Evolutionary conservation across 371 early-diverging fungal species (phyloP), one percentile per base, ranked within the genome.

Genomic region (Mucor velutinosus): DNA sequence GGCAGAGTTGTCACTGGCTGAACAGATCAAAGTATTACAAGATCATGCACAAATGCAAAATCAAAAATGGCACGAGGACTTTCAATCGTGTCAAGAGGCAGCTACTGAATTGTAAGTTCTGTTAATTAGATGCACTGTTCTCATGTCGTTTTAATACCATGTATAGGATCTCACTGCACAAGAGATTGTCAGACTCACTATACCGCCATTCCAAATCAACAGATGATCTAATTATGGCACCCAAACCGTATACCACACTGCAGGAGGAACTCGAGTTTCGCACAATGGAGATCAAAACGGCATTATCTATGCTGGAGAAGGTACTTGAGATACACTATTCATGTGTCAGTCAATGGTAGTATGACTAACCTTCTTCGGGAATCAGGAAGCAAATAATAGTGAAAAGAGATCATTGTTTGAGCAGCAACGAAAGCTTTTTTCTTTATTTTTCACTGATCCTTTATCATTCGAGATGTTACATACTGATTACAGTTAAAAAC

Each of bases 371-470:
- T 53, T 2, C 5, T 5, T 21, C 3, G 33, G 14, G 0, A 33
- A n/a, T 17, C 6, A 67, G 68, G 41, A 51, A 25, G 41, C 49
- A 5, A 49, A 60, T 23, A 60, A 69, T 43, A 19, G 45, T 5
- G 45, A 72, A 17, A 33, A 56, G 6, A 43, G 53, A n/a, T 0
- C 23, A 3, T 3, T 32, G 6, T 73, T 73, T 66, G 37, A 70
- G 23, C 29, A 63, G 17, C 53, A 61, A 23, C 64, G 56, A 21
- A 58, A 66, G 19, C 43, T 75, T 4, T 71, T 75, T 21, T 60
- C 72, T 0, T 17, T 55, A 29, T 75, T 72, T 25, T 75, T 58
- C 35, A 72, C 75, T 6, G 72, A 75, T 47, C 69, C 75, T 29
- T 30, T 56, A 15, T 30, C 30, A 7, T 56, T 56, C 32, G 56